Evolutionary conservation across 1,139 yeast genomes (phyloP), one percentile per base, ranked within the genome.

Genomic region (Kodamaea sp.): DNA sequence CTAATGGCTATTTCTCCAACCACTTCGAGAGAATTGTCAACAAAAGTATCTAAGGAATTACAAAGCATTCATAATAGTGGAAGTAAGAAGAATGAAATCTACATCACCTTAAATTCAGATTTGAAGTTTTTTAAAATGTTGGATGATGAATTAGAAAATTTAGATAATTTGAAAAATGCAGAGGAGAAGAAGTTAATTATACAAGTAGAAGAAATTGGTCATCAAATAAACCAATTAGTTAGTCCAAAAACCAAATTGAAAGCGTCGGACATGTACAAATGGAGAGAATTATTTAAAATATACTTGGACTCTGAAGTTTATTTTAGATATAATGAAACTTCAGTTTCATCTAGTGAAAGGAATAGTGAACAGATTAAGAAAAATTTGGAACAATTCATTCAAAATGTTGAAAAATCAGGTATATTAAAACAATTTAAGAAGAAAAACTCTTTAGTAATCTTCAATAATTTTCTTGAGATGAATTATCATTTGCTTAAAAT

Each of bases 271-370:
- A 63, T 83, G 59, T 81, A 80, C 51, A 67, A 68, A n/a, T 84
- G 92, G 92, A 64, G 90, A 44, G 79, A 81, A 51, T 65, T 84
- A 8, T 83, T 84, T 60, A 75, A 73, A 48, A 61, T 75, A 22
- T 84, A 82, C 50, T 67, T 83, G 36, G 89, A 83, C 49, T 72
- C 79, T 24, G 85, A 83, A 48, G 76, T 84, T 22, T 83, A 79
- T 46, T 78, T 80, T 58, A 75, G 75, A 39, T 75, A 78, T 29
- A 69, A 76, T 47, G 84, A 80, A 46, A 51, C 65, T 1, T 42
- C 54, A 3, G 54, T 61, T 26, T 56, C 64, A 27, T 63, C 73
- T 4, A 73, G 78, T 27, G 75, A 69, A 40, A 55, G 66, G 35
- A 59, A 57, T 31, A 53, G 60, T 7, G 67, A 56, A 6, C 70